Conservation (phyloP, 257 asterid genomes). For the Fraxinus pennsylvanica region DNA sequence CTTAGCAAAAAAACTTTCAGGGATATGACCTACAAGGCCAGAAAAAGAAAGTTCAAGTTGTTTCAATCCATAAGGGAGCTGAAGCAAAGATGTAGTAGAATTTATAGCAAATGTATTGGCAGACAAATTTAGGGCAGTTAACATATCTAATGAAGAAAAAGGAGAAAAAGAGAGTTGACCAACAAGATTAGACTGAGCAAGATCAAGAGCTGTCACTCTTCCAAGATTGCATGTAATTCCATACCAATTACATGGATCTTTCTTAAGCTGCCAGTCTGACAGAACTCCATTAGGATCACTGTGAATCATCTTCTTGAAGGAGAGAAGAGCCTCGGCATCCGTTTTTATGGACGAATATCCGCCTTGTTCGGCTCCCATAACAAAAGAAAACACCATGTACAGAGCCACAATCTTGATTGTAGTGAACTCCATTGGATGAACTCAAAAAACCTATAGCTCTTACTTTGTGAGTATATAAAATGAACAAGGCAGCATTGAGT, state of each 20-base stretch:
- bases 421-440: slow-evolving; percentile 41
- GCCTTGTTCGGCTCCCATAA: slow-evolving; percentile 22
- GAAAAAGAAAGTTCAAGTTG: slow-evolving; percentile 68
- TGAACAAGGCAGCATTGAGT: slow-evolving; percentile 15
- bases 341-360: slow-evolving; percentile 42
- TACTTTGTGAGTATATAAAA: neutral
- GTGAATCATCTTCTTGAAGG: slow-evolving; percentile 78
- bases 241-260: slow-evolving; percentile 65
- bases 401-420: slow-evolving; percentile 30
- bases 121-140: slow-evolving; percentile 65
- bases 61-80: slow-evolving; percentile 55
- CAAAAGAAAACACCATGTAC: slow-evolving; percentile 17
- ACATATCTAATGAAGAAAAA: slow-evolving; percentile 55
- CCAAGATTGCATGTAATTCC: slow-evolving; percentile 69
- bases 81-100: slow-evolving; percentile 52
- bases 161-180: slow-evolving; percentile 63
- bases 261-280: slow-evolving; percentile 57
- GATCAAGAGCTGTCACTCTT: slow-evolving; percentile 67
- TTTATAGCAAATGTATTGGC: slow-evolving; percentile 57
- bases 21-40: slow-evolving; percentile 60
- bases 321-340: slow-evolving; percentile 63
- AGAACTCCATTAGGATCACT: slow-evolving; percentile 59
- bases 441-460: neutral
- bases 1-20: slow-evolving; percentile 51
- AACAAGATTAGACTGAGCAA: slow-evolving; percentile 61